A percentile compares a stretch with the other conserved stretches of the same genome.
Conservation (phyloP, 208 protist species). For the Leishmania amazonensis region DNA sequence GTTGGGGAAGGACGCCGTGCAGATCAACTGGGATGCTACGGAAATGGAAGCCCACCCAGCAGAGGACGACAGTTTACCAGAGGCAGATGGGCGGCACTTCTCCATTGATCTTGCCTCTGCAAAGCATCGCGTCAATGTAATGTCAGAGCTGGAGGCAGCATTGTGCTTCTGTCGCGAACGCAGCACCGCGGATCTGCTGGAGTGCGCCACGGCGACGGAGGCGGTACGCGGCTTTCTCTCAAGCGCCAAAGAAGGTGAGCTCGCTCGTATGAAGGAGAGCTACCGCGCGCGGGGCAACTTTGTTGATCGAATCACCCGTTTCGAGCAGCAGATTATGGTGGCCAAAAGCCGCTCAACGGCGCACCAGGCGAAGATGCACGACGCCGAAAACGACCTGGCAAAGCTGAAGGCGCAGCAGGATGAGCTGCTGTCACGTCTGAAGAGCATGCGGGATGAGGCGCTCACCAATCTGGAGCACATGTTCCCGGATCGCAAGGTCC, state of each 20-base stretch:
- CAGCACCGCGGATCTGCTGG: slow-evolving; percentile 10
- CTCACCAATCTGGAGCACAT: slow-evolving; percentile 47
- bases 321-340: slow-evolving; percentile 47
- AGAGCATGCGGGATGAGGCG: slow-evolving; percentile 41
- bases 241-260: slow-evolving; percentile 41
- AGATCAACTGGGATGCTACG: slow-evolving; percentile 38
- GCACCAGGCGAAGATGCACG: slow-evolving; percentile 43
- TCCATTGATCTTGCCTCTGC: slow-evolving; percentile 43
- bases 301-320: slow-evolving; percentile 44
- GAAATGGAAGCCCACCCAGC: slow-evolving; percentile 21
- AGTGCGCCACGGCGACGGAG: slow-evolving; percentile 5
- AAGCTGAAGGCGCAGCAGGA: slow-evolving; percentile 43
- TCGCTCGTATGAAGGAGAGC: slow-evolving; percentile 63
- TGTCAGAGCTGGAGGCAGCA: slow-evolving; percentile 51
- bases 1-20: slow-evolving; percentile 10
- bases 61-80: slow-evolving; percentile 30
- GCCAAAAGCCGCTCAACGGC: slow-evolving; percentile 28
- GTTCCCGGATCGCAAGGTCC: slow-evolving; percentile 58
- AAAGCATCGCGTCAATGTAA: slow-evolving; percentile 42
- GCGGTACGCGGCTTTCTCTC: slow-evolving; percentile 30
- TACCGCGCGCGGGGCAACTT: slow-evolving; percentile 39
- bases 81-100: slow-evolving; percentile 29
- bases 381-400: slow-evolving; percentile 42
- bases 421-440: slow-evolving; percentile 22
- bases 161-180: slow-evolving; percentile 63